phyloP scores from a whole-genome alignment of 2,329 filamentous ascomycete genomes.

The Ilyonectria mors-panacis region DNA sequence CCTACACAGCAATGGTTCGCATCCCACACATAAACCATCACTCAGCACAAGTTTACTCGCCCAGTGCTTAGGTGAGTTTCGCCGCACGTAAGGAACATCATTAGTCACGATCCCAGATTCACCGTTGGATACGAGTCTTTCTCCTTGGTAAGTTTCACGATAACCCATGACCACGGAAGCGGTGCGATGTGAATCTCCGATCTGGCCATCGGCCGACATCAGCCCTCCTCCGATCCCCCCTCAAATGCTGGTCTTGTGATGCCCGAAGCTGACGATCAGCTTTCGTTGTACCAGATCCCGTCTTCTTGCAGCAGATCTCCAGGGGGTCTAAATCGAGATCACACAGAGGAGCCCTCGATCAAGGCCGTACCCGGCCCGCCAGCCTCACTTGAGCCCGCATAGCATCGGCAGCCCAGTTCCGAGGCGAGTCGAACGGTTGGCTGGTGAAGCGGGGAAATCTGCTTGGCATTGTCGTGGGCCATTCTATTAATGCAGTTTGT shows the following conservation, averaged over 20 bases:
- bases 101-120: background rate
- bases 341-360: constrained; percentile 33
- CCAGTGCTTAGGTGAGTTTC: background rate
- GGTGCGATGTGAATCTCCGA: constrained; percentile 1
- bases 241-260: constrained; percentile 29
- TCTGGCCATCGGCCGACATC: background rate
- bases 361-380: constrained; percentile 8
- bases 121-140: background rate
- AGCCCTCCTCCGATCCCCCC: constrained; percentile 7
- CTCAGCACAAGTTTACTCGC: background rate
- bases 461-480: constrained; percentile 12
- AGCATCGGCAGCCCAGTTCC: background rate
- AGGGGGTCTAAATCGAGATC: constrained; percentile 45
- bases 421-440: constrained; percentile 1
- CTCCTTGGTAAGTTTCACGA: background rate
- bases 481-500: constrained; percentile 2
- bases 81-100: background rate
- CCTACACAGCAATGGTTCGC: too few relatives aligned
- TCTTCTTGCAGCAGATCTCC: constrained; percentile 40
- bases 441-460: background rate
- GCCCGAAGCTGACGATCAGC: constrained; percentile 31
- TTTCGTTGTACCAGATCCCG: constrained; percentile 46
- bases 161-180: background rate
- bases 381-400: constrained; percentile 8
- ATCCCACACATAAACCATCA: background rate